Evolutionary conservation across 2,329 filamentous ascomycete genomes (phyloP), one percentile per base, ranked within the genome.

Genomic region (Talaromyces verruculosus): DNA sequence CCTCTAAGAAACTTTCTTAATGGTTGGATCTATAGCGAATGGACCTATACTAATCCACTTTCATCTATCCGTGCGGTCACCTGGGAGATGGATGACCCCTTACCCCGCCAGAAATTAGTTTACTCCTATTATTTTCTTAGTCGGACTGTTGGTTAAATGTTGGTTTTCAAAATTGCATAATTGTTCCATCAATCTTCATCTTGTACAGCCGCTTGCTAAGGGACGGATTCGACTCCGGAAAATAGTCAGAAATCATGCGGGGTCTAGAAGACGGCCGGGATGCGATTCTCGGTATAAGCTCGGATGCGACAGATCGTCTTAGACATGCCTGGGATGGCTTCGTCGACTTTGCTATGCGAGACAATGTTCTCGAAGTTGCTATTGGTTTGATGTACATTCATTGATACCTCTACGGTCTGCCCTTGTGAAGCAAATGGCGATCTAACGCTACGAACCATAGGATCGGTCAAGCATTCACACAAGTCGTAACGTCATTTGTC

Each of bases 321-420:
- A 79, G 81, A 68, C 81, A 81, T 67, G 78, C 86, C 65, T 88
- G 85, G 81, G 80, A 85, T 39, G 88, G 87, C 45, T 92, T 92
- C 74, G 75, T 88, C 70, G 89, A 91, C 74, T 92, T 92, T 76
- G 89, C 89, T 0, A 85, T 91, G 63, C 86, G 89, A 69, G 89
- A 90, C 66, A 91, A 92, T 71, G 89, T 92, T 58, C 83, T 92
- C 30, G 88, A 92, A 75, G 89, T 92, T 67, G 90, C 90, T 17
- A 88, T 92, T 70, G 90, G 89, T 70, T 80, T 92, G 69, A 92
- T 92, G 89, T 91, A 73, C 33, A 57, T 53, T 8, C 13, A 33
- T 57, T 37, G 3, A 30, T 30, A n/a, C 33, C 3, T 8, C n/a
- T 37, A 13, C 53, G 0, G n/a, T 22, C n/a, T 33, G 37, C 10